Evolutionary conservation across 441 rosid genomes (phyloP).

Genomic region (Erodium moschatum): DNA sequence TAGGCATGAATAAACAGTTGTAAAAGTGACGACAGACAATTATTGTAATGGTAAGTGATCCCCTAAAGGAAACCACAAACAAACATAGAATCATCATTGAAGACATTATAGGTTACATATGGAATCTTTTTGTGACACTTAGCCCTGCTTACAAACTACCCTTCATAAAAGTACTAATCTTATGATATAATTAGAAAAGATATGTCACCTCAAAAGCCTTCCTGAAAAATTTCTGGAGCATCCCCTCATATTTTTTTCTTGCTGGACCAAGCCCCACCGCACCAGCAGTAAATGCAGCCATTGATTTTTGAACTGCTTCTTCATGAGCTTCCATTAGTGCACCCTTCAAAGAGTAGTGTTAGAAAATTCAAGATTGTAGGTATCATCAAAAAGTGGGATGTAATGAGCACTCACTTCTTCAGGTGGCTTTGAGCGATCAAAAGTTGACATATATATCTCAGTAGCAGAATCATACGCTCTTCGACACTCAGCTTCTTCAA

Average conservation of each 20-base stretch:
- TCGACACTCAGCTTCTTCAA: constrained; percentile 93
- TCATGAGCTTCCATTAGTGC: constrained; percentile 85
- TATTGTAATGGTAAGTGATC: too few species aligned
- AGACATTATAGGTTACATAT: too few species aligned
- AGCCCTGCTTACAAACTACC: too few species aligned
- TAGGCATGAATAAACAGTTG: too few species aligned
- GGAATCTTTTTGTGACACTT: too few species aligned
- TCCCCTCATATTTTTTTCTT: constrained; percentile 78
- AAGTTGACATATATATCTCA: constrained; percentile 54
- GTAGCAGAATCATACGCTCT: constrained; percentile 79
- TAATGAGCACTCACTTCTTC: constrained; percentile 63
- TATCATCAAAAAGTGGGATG: constrained; percentile 18
- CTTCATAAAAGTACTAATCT: neutral
- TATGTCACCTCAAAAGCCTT: constrained; percentile 67
- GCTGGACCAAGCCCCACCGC: constrained; percentile 87
- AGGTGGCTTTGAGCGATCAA: constrained; percentile 67
- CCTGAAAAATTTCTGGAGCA: constrained; percentile 67
- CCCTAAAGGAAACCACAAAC: too few species aligned
- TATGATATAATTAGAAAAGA: constrained; percentile 8
- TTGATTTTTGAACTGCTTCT: constrained; percentile 66
- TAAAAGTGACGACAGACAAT: too few species aligned
- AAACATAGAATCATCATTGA: too few species aligned
- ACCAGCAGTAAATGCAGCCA: constrained; percentile 52
- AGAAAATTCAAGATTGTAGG: constrained; percentile 17
- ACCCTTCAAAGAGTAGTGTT: constrained; percentile 42